A percentile compares a stretch with the other conserved stretches of the same genome.
Evolutionary conservation across 352 stramenopile species (phyloP).

Genomic region (Pythium grandisporangium): DNA sequence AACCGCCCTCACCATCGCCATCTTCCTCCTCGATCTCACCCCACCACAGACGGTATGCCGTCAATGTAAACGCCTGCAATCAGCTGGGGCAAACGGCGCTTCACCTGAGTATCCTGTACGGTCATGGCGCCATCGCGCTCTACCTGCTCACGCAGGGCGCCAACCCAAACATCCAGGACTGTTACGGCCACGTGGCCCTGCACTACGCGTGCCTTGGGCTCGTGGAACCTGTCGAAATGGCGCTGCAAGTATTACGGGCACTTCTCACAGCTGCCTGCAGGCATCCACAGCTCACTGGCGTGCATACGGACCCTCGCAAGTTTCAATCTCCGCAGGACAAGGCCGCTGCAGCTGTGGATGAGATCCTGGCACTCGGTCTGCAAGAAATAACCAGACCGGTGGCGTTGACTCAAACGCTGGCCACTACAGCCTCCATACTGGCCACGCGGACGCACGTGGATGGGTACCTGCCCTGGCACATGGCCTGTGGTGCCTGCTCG

Average conservation of each 20-base stretch:
- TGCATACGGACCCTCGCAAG: slow-evolving; percentile 40
- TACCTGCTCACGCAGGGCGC: slow-evolving; percentile 31
- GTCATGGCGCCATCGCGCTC: slow-evolving; percentile 26
- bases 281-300: slow-evolving; percentile 18
- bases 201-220: slow-evolving; percentile 67
- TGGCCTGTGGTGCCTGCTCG: slow-evolving; percentile 43
- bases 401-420: slow-evolving; percentile 24
- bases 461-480: slow-evolving; percentile 46
- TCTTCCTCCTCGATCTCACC: too few species aligned
- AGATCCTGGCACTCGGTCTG: slow-evolving; percentile 34
- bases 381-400: slow-evolving; percentile 18
- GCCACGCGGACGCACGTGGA: slow-evolving; percentile 8
- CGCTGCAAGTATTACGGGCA: slow-evolving; percentile 20
- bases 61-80: slow-evolving; percentile 54
- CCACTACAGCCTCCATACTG: slow-evolving; percentile 23
- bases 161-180: slow-evolving; percentile 51
- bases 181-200: slow-evolving; percentile 41
- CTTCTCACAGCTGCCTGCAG: slow-evolving; percentile 18
- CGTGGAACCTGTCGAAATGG: slow-evolving; percentile 15
- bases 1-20: too few species aligned
- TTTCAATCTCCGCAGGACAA: slow-evolving; percentile 46
- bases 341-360: slow-evolving; percentile 38
- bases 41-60: too few species aligned
- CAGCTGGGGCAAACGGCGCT: slow-evolving; percentile 48
- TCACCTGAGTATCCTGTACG: slow-evolving; percentile 58